Conservation (phyloP, 495 filamentous ascomycete species). For the Neurospora sp. region DNA sequence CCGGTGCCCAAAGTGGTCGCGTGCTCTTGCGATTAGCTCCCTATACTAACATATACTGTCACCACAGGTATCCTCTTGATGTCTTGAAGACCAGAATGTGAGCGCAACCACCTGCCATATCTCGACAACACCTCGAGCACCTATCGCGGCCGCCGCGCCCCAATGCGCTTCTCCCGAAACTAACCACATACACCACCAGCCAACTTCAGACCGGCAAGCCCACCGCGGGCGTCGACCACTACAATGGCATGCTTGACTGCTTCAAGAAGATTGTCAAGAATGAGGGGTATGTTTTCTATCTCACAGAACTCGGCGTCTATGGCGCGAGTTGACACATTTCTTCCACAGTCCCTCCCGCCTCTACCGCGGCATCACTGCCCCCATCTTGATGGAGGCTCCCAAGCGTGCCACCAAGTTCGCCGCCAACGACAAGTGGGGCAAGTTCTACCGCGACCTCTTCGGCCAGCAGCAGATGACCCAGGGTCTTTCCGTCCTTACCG, state of each 20-base stretch:
- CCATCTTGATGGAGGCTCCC: constrained; percentile 96
- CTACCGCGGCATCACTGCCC: constrained; percentile 91
- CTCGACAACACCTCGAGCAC: background rate
- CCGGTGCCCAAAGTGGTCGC: constrained; percentile 4
- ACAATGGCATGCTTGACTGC: constrained; percentile 96
- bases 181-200: constrained; percentile 37
- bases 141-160: background rate
- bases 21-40: constrained; percentile 3
- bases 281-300: constrained; percentile 59
- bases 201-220: constrained; percentile 73
- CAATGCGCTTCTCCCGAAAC: constrained; percentile 5
- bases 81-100: constrained; percentile 97
- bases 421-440: constrained; percentile 96
- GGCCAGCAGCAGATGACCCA: constrained; percentile 81
- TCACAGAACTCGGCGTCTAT: background rate
- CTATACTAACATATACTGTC: constrained; percentile 8
- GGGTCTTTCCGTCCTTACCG: constrained; percentile 78
- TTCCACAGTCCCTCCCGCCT: constrained; percentile 63
- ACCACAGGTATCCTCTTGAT: constrained; percentile 85
- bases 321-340: constrained; percentile 7
- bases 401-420: constrained; percentile 99
- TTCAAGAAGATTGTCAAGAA: constrained; percentile 91
- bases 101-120: constrained; percentile 21
- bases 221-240: constrained; percentile 57
- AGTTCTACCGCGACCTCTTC: constrained; percentile 78